Conservation (phyloP, 176 grass and related monocot species). For the Panicum miliaceum region DNA sequence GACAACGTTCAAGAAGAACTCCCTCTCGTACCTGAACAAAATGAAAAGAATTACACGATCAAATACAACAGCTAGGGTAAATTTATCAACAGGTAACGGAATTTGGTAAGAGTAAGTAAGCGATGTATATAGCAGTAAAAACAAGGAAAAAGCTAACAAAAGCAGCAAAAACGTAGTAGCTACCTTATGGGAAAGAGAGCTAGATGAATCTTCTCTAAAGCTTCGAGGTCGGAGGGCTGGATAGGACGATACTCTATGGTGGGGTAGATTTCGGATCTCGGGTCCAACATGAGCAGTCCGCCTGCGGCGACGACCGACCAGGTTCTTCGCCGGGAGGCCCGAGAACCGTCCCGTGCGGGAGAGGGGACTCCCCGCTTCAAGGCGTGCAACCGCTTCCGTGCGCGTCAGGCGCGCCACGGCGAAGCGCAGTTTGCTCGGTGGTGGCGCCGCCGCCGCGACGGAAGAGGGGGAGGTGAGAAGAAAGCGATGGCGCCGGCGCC, state of each 20-base stretch:
- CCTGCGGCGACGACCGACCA: constrained; percentile 21
- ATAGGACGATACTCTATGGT: constrained; percentile 90
- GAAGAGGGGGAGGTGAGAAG: not conserved
- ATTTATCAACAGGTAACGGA: not conserved
- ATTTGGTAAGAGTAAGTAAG: not conserved
- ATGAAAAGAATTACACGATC: not conserved
- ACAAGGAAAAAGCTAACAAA: constrained; percentile 24
- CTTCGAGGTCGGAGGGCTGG: constrained; percentile 83
- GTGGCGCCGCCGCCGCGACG: constrained; percentile 25
- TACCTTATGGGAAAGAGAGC: constrained; percentile 93
- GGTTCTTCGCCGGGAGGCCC: constrained; percentile 25
- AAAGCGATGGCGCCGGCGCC: not conserved
- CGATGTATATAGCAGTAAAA: constrained; percentile 10
- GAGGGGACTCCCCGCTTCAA: not conserved
- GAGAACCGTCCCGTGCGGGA: not conserved
- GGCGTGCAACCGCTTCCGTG: not conserved
- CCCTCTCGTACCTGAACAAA: constrained; percentile 81
- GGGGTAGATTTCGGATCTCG: constrained; percentile 65
- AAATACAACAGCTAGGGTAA: not conserved
- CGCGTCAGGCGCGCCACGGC: constrained; percentile 30
- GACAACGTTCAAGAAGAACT: constrained; percentile 97
- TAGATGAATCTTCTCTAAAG: constrained; percentile 90
- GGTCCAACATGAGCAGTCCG: constrained; percentile 92
- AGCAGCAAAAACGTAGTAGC: constrained; percentile 15
- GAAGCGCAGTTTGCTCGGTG: constrained; percentile 23